Evolutionary conservation across 2,329 filamentous ascomycete species (phyloP), one percentile per base, ranked within the genome.

Genomic region (Diaporthe sp.): DNA sequence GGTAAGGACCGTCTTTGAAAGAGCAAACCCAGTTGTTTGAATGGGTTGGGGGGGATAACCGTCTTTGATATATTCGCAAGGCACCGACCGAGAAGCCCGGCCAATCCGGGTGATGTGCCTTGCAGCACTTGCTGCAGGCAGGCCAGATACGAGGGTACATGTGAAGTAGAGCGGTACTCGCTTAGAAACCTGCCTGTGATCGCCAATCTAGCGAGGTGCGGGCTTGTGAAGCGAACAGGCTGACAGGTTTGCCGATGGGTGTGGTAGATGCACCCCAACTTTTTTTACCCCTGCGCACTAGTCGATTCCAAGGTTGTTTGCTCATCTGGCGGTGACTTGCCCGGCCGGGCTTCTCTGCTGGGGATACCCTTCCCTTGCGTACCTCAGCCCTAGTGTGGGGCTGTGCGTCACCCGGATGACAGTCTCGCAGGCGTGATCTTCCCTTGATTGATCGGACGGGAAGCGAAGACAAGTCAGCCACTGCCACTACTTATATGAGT

Each of bases 91-190:
- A 61, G 30, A 35, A 63, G 32, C 15, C 72, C 70, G 70, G 65
- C 75, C 73, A 76, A 76, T 76, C 73, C 73, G 70, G 71, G 51
- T 35, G 68, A 53, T 70, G 75, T 76, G 75, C 75, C 75, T 76
- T 76, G 75, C 75, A 75, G 59, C 63, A 75, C 22, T 59, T 42
- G 51, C 39, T 39, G 55, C 65, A 68, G 22, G 73, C 50, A 32
- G 59, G 15, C 47, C 32, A 66, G 22, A 65, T 42, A 55, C 58
- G 50, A 68, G 58, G 56, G 35, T 66, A 55, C 59, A 51, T 44
- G 2, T 27, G 30, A 13, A 32, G 27, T 32, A 10, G 39, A 35
- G n/a, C 17, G 47, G 69, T 70, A 75, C 63, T 51, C 61, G 15
- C 27, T 47, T 66, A 74, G 42, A 70, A 65, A 65, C 50, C 53